These are phyloP conservation scores for Leishmania aethiopica DNA, from an alignment of 208 protist genomes.

Conservation along the genomic window DNA sequence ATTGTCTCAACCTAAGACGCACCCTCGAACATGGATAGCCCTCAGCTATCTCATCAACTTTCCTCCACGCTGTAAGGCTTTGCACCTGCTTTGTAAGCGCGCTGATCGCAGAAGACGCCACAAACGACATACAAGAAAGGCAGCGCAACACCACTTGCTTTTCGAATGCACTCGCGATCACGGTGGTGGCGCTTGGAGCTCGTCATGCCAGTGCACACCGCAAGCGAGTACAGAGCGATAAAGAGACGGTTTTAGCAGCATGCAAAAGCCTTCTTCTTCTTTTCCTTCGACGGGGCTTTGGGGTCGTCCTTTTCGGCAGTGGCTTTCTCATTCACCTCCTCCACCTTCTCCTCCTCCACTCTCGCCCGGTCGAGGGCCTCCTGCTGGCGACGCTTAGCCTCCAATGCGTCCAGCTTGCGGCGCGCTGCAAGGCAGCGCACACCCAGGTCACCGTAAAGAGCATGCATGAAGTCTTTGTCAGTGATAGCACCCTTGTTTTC, in stretches of 20 bases:
- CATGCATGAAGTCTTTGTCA: constrained; percentile 71
- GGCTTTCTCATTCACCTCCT: constrained; percentile 14
- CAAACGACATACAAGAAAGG: constrained; percentile 17
- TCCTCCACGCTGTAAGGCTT: neutral
- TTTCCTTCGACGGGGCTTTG: constrained; percentile 5
- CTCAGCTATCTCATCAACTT: neutral
- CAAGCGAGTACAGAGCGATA: neutral
- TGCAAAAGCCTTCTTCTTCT: constrained; percentile 57
- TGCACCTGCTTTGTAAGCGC: neutral
- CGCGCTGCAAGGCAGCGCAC: constrained; percentile 46
- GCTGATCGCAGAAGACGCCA: neutral
- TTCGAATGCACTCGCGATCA: neutral
- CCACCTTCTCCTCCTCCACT: constrained; percentile 16
- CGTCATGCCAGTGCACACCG: neutral
- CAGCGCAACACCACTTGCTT: neutral
- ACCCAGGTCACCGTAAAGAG: constrained; percentile 77
- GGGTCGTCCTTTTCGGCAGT: neutral
- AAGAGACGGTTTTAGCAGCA: constrained; percentile 36
- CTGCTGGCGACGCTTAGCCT: constrained; percentile 35
- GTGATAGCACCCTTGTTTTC: constrained; percentile 76
- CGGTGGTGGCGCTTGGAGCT: neutral
- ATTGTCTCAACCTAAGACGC: neutral
- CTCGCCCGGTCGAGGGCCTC: constrained; percentile 13
- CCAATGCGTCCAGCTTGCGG: constrained; percentile 45
- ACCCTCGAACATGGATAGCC: neutral